Percentiles rank a stretch among this genome's conserved stretches.
Conservation (phyloP, 495 filamentous ascomycete species). For the Neurospora intermedia region DNA sequence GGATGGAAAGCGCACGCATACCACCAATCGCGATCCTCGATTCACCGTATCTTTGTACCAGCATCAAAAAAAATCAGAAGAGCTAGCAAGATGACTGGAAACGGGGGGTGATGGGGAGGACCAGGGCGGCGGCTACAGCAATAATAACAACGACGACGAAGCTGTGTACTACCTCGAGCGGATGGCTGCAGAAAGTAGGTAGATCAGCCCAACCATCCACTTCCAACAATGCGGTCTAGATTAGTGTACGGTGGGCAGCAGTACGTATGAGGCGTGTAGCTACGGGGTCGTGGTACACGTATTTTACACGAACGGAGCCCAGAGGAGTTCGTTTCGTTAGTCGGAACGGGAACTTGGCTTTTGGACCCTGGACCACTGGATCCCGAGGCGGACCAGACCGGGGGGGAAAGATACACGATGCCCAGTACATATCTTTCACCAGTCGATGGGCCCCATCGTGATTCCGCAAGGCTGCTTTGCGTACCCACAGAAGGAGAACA, state of each 20-base stretch:
- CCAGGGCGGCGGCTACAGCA: neutral
- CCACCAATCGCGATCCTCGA: neutral
- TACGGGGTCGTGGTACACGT: neutral
- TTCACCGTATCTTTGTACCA: neutral
- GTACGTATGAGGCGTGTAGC: neutral
- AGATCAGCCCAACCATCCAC: neutral
- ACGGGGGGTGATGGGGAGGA: neutral
- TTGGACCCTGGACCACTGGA: neutral
- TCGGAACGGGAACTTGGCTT: neutral
- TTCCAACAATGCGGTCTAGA: neutral
- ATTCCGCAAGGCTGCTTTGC: neutral
- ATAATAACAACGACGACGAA: neutral
- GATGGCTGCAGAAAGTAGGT: neutral
- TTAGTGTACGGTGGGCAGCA: neutral
- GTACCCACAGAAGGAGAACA: neutral
- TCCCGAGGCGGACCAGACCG: neutral
- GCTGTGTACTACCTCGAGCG: neutral
- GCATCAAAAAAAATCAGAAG: neutral
- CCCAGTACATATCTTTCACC: neutral
- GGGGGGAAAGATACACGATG: neutral
- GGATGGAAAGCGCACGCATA: neutral
- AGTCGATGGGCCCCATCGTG: neutral
- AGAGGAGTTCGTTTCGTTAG: neutral
- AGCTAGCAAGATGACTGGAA: neutral
- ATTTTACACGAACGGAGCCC: neutral